Conservation (phyloP, 108 stramenopile genomes). For the Schizochytrium sp. region DNA sequence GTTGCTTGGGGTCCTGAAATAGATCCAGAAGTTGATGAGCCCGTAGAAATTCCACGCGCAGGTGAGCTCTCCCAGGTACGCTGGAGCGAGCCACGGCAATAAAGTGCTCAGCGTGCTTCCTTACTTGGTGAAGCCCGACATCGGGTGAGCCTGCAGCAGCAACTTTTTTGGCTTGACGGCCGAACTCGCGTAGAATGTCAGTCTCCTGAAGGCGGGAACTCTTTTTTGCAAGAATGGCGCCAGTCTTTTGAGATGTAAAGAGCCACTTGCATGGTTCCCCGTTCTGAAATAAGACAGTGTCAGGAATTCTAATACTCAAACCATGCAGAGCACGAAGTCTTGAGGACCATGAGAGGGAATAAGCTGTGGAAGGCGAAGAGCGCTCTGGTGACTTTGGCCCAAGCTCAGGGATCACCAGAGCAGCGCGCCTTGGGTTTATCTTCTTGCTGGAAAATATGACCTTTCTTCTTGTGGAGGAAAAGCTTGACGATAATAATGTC, state of each 20-base stretch:
- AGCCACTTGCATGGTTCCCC: background rate
- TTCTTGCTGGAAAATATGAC: no score
- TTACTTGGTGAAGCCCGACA: no score
- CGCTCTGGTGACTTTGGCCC: background rate
- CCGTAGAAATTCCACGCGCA: background rate
- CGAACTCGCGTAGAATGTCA: constrained; percentile 10
- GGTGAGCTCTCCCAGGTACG: background rate
- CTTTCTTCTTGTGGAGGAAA: no score
- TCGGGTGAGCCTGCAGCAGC: no score
- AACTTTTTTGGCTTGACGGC: background rate
- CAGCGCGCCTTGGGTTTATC: background rate
- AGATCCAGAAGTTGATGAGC: background rate
- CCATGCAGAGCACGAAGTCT: background rate
- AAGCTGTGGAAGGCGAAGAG: background rate
- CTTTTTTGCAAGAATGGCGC: constrained; percentile 12
- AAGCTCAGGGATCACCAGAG: background rate
- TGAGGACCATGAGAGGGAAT: background rate
- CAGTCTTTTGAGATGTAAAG: constrained; percentile 1
- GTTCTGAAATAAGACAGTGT: background rate
- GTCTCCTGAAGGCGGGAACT: background rate
- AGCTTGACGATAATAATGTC: no score
- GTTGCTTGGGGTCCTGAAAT: background rate
- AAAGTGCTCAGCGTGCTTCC: background rate
- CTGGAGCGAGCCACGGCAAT: constrained; percentile 17
- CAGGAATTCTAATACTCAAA: background rate